Conservation (phyloP, 768 basidiomycete genomes). For the Hemileccinum impolitum region DNA sequence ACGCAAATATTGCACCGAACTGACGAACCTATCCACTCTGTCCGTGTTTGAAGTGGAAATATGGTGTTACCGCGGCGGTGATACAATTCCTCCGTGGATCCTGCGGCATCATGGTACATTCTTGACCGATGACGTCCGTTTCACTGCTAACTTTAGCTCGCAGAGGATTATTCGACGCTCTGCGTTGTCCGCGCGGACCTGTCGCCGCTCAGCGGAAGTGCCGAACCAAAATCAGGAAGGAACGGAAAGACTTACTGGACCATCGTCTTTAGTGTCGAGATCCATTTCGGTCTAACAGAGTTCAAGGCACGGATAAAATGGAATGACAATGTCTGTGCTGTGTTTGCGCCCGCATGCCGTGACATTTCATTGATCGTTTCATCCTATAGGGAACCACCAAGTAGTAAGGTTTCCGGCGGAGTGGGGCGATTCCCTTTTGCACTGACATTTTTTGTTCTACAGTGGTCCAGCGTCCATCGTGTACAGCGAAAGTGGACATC, state of each 20-base stretch:
- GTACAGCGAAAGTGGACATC: conserved; percentile 76
- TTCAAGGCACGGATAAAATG: conserved; percentile 82
- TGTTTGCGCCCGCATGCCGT: neutral
- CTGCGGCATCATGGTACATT: conserved; percentile 45
- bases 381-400: conserved; percentile 56
- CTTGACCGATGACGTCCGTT: neutral
- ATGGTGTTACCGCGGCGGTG: conserved; percentile 81
- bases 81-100: conserved; percentile 71
- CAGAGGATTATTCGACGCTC: conserved; percentile 71
- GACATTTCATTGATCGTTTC: neutral
- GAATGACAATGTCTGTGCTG: conserved; percentile 66
- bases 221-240: conserved; percentile 60
- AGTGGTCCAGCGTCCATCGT: conserved; percentile 80
- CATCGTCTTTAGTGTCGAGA: conserved; percentile 80
- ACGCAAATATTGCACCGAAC: conserved; percentile 78
- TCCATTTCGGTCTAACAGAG: conserved; percentile 80
- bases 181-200: conserved; percentile 78
- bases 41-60: conserved; percentile 83
- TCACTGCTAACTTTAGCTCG: conserved; percentile 1
- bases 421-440: neutral
- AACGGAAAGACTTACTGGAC: conserved; percentile 77
- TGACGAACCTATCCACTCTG: conserved; percentile 70
- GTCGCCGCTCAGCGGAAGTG: conserved; percentile 68
- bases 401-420: conserved; percentile 50
- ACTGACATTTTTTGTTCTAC: conserved; percentile 5